Evolutionary conservation across 768 basidiomycete species (phyloP), one percentile per base, ranked within the genome.

Genomic region (Hortiboletus flavorubellus): DNA sequence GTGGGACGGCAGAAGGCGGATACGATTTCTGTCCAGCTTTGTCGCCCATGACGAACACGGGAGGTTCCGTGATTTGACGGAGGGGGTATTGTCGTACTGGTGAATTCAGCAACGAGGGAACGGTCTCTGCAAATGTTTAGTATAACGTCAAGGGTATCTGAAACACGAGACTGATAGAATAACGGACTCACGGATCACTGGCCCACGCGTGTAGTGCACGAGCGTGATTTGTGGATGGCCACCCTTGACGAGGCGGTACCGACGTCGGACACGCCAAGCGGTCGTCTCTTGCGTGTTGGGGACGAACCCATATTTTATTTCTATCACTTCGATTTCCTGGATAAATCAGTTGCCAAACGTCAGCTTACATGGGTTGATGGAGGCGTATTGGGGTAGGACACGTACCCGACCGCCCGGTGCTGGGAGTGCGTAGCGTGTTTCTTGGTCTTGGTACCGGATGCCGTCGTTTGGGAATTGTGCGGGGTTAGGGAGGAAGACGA

Each of bases 321-420:
- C 91, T 52, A 75, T 67, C 2, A 92, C 78, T 73, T 93, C 91
- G 15, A 93, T 77, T 69, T 93, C 91, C 88, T 91, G 58, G 53
- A 21, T 6, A 33, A 43, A 33, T 1, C 35, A 14, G 31, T 14
- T 11, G 31, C 5, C 4, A 5, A 6, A 9, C 16, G 5, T 72
- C 21, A 47, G 30, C 4, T 10, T 4, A 34, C 35, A 49, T 18
- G 5, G 30, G 11, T 34, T 8, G 11, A 9, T 3, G 7, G 10
- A 11, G 9, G 8, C 38, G 23, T 26, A 26, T 26, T 26, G 26
- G 3, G 26, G 26, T 5, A 21, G 3, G 47, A 50, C 12, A 73
- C 85, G 65, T 69, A 88, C 88, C 57, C 84, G 82, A 56, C 72
- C 74, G 10, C 76, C 80, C 31, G 83, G 77, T 6, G 87, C 76